Evolutionary conservation across 140 eudicot genomes (phyloP).

Genomic region (Flaveria floridana): DNA sequence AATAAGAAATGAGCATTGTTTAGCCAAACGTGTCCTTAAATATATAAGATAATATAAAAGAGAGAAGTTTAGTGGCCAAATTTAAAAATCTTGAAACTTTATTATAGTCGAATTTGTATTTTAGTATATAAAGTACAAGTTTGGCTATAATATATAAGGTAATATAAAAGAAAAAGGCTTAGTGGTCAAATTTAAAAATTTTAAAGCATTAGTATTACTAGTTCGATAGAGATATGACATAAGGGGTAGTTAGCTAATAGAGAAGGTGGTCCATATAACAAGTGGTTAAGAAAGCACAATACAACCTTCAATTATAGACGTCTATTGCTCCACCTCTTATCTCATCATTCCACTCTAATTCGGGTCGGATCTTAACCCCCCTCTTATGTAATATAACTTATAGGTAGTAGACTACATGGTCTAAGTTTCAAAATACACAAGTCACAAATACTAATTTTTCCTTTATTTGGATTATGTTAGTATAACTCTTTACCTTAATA

Average conservation of each 20-base stretch:
- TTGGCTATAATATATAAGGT: too few species aligned
- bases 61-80: too few species aligned
- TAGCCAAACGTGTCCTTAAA: too few species aligned
- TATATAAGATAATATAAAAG: too few species aligned
- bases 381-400: background rate
- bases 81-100: too few species aligned
- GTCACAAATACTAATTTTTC: background rate
- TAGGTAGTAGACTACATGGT: background rate
- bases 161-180: too few species aligned
- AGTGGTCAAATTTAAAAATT: too few species aligned
- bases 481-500: background rate
- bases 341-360: background rate
- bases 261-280: constrained; percentile 21
- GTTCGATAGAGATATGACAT: background rate
- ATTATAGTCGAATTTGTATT: too few species aligned
- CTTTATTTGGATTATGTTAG: background rate
- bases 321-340: constrained; percentile 20
- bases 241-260: background rate
- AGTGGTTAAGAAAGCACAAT: constrained; percentile 21
- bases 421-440: background rate
- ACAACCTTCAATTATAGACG: background rate
- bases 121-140: too few species aligned
- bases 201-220: too few species aligned
- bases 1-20: too few species aligned
- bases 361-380: background rate